Evolutionary conservation across 83 land plant species (phyloP).

Genomic region (Larix sibirica): DNA sequence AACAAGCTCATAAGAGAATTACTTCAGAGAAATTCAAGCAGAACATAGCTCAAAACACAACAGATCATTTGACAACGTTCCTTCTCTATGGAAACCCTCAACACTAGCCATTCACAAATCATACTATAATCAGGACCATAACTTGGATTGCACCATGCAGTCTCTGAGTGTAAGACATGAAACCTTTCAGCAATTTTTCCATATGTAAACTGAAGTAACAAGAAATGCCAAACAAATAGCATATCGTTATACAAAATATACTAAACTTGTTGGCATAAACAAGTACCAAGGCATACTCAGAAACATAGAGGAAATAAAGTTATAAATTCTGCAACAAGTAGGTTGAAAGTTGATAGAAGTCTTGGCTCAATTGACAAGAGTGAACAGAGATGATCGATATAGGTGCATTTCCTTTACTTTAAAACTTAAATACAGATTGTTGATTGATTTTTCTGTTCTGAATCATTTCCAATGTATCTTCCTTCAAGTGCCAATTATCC

Average conservation of each 20-base stretch:
- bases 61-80: not conserved
- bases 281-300: not conserved
- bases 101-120: not conserved
- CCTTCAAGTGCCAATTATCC: no score
- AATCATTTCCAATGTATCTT: no score
- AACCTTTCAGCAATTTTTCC: not conserved
- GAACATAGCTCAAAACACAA: not conserved
- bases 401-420: not conserved
- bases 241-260: not conserved
- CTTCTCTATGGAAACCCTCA: not conserved
- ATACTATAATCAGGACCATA: not conserved
- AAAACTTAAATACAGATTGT: not conserved
- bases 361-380: not conserved
- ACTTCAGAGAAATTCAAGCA: not conserved
- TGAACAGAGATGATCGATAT: not conserved
- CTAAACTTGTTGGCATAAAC: not conserved
- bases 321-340: no score
- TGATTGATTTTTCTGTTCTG: not conserved
- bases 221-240: not conserved
- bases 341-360: not conserved
- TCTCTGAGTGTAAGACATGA: not conserved
- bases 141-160: not conserved
- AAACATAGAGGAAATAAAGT: not conserved
- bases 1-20: not conserved
- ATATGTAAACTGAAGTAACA: not conserved